phyloP scores from a whole-genome alignment of 225 moss, liverwort and hornwort genomes.

The Antitrichia curtipendula region DNA sequence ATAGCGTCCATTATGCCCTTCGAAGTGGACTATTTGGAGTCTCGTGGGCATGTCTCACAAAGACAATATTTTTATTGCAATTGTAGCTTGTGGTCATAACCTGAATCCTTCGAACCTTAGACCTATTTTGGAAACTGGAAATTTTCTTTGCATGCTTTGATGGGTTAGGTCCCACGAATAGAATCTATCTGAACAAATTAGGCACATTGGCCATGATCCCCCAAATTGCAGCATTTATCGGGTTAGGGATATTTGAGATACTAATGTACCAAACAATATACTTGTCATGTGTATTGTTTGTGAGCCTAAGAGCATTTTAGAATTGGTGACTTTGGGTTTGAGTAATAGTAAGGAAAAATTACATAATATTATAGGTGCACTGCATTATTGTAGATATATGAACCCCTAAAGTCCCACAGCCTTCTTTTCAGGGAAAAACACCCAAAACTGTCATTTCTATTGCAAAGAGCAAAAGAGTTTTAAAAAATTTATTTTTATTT shows the following conservation, averaged over 20 bases:
- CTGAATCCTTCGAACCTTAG: background rate
- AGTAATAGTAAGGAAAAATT: background rate
- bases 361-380: background rate
- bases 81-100: background rate
- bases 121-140: background rate
- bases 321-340: background rate
- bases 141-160: background rate
- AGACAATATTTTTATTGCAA: background rate
- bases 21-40: background rate
- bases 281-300: background rate
- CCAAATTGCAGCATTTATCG: background rate
- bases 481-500: fast-evolving
- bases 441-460: background rate
- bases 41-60: background rate
- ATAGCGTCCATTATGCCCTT: background rate
- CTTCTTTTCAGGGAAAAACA: background rate
- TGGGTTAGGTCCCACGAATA: background rate
- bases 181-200: background rate
- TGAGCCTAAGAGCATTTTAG: background rate
- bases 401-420: background rate
- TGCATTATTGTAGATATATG: background rate
- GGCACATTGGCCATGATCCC: background rate
- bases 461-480: background rate
- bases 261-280: too few species aligned
- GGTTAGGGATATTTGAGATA: background rate